These are phyloP conservation scores for Barnettozyma hawaiiensis DNA, from an alignment of 1,139 yeast species.

Conservation along the genomic window DNA sequence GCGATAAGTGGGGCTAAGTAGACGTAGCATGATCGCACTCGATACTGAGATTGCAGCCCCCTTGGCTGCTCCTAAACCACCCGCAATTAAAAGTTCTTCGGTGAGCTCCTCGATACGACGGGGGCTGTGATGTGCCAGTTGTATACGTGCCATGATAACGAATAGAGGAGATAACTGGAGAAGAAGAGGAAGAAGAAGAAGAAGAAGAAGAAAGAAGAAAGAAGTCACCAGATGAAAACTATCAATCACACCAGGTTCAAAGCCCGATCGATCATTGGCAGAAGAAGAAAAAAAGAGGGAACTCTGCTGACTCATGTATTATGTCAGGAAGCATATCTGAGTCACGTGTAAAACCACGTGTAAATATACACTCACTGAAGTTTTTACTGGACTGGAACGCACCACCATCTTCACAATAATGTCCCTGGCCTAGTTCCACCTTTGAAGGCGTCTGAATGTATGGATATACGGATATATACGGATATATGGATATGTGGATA, in stretches of 20 bases:
- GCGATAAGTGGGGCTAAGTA: constrained; percentile 30
- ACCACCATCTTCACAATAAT: no score
- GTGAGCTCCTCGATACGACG: constrained; percentile 29
- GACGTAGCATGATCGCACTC: constrained; percentile 29
- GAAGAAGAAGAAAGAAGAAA: background rate
- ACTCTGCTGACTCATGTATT: background rate
- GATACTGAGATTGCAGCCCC: constrained; percentile 34
- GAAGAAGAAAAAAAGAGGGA: no score
- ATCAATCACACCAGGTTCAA: background rate
- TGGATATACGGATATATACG: no score
- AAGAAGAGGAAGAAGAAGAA: background rate
- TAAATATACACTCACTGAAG: no score
- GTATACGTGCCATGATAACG: constrained; percentile 16
- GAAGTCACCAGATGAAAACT: background rate
- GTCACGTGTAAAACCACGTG: no score
- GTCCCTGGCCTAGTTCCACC: no score
- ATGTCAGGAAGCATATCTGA: no score
- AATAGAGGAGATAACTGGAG: background rate
- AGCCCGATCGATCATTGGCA: background rate
- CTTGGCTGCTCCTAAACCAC: constrained; percentile 34
- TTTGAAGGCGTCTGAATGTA: no score
- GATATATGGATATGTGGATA: no score
- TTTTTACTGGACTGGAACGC: no score
- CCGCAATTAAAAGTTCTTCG: constrained; percentile 31
- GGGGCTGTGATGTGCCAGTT: constrained; percentile 33